Conservation (phyloP, 75 land plant genomes). For the Cryptomeria japonica region DNA sequence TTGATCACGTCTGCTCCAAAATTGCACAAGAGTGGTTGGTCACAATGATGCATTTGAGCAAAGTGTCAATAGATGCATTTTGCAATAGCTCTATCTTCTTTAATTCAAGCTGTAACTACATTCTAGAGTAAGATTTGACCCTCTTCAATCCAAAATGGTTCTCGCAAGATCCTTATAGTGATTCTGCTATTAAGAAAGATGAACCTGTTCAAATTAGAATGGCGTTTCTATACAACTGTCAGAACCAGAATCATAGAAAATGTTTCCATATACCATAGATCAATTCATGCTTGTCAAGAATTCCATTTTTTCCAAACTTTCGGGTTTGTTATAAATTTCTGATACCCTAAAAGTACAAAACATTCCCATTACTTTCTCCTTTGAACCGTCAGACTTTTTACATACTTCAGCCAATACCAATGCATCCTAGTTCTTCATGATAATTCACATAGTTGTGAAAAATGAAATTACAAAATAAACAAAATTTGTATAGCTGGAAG, state of each 20-base stretch:
- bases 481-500: neutral
- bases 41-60: no score
- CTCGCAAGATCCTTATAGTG: neutral
- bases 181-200: neutral
- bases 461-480: no score
- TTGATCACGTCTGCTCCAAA: neutral
- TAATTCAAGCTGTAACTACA: no score
- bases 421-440: no score
- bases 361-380: neutral
- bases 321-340: neutral
- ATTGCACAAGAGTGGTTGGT: no score
- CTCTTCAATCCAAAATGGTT: neutral
- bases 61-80: no score
- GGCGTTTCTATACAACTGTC: no score
- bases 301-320: neutral
- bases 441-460: no score
- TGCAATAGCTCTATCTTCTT: no score
- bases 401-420: neutral
- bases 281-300: no score
- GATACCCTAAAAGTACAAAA: neutral
- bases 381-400: neutral
- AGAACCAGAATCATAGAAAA: no score
- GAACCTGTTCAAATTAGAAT: neutral
- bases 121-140: neutral
- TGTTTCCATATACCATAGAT: no score